Evolutionary conservation across 305 asterid genomes (phyloP).

Genomic region (Withania somnifera): DNA sequence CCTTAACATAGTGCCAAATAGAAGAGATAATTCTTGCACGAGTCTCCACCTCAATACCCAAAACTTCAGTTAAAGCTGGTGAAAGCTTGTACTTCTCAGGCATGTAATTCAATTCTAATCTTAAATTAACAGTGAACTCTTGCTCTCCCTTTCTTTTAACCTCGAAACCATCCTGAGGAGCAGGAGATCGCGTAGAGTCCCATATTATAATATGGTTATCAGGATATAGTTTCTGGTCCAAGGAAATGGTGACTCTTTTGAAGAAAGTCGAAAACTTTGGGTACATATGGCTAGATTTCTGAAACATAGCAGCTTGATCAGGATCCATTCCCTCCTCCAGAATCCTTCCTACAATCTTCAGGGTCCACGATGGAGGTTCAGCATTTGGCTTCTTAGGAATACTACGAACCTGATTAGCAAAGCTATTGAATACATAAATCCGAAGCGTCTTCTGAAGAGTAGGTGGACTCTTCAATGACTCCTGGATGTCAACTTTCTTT

Average conservation of each 20-base stretch:
- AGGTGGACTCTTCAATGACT: slow-evolving; percentile 67
- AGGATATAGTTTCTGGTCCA: slow-evolving; percentile 82
- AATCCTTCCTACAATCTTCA: slow-evolving; percentile 84
- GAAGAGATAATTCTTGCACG: slow-evolving; percentile 91
- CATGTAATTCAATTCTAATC: slow-evolving; percentile 77
- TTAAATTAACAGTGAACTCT: slow-evolving; percentile 70
- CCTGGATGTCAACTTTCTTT: slow-evolving; percentile 94
- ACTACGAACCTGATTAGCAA: slow-evolving; percentile 68
- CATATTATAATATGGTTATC: slow-evolving; percentile 81
- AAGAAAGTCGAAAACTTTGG: slow-evolving; percentile 86
- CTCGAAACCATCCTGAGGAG: slow-evolving; percentile 92
- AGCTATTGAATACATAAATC: slow-evolving; percentile 75
- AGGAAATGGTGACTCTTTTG: slow-evolving; percentile 78
- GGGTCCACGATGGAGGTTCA: slow-evolving; percentile 94
- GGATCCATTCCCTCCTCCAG: slow-evolving; percentile 91
- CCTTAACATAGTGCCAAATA: slow-evolving; percentile 91
- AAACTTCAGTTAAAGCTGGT: slow-evolving; percentile 61
- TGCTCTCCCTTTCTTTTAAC: slow-evolving; percentile 91
- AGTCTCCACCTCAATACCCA: slow-evolving; percentile 88
- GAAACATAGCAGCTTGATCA: slow-evolving; percentile 75
- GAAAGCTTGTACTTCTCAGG: slow-evolving; percentile 89
- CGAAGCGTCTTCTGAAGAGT: slow-evolving; percentile 79
- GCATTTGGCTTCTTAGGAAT: slow-evolving; percentile 86
- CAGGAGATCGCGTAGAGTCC: slow-evolving; percentile 80
- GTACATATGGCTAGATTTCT: slow-evolving; percentile 53